Base-by-base conservation (phyloP, 768 basidiomycete genomes). In the Pisolithus orientalis region DNA sequence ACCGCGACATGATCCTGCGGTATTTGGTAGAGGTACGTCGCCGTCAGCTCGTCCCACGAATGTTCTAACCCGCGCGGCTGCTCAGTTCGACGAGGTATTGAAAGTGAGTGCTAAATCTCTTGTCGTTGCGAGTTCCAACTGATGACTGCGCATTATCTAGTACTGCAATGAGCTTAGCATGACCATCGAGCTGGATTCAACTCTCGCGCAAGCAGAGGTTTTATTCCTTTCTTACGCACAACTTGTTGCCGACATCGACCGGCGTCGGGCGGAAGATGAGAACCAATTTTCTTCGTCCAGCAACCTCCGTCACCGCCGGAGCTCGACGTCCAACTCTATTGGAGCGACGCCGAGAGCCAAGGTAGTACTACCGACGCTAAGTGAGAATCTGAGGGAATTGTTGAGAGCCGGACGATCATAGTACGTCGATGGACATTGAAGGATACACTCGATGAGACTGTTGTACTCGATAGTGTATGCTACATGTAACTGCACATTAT, bases 121-220 rank as follows among this genome's bases (percentile, higher is more conserved):
- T 28, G 34, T 37, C 49, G 5, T 31, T 6, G 16, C 14, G 27
- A 34, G 44, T 13, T 31, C 8, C 48, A 32, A 49, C 46, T 25
- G 44, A 49, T 52, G 21, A 59, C 49, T 39, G 5, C 29, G 2
- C 53, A 29, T 29, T 53, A 31, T 42, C 32, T 58, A 87, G 85
- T 96, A 94, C 61, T 91, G 90, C 74, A 95, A 94, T 63, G 91
- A 95, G 60, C 82, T 95, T 55, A 90, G 87, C 70, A 92, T 92
- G 86, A 91, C 93, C 48, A 95, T 99, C 59, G 96, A 98, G 65
- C 80, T 98, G n/a, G 88, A 96, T 65, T 83, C 86, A 1, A 95
- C 96, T 17, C 80, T 99, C 8, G 87, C 92, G 0, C 96, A 98
- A 70, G 96, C 95, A 9, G 96, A 99, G 69, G 94, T 98, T 14